phyloP scores from a whole-genome alignment of 2,329 filamentous ascomycete species.

The Thielaviopsis ethacetica region DNA sequence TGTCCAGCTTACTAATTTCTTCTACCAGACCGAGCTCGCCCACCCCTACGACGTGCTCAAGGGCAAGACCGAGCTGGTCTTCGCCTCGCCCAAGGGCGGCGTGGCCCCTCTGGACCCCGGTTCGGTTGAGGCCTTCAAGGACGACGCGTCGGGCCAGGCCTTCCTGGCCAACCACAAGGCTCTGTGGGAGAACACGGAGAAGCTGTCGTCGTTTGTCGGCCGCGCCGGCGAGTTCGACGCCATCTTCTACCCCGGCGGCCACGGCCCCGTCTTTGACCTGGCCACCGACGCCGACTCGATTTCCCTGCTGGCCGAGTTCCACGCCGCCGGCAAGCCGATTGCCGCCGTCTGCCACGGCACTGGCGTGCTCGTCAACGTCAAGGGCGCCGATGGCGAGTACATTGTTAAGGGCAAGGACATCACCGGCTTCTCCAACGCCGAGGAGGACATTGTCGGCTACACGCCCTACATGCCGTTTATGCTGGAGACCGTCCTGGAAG shows the following conservation, averaged over 20 bases:
- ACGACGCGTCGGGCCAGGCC: constrained; percentile 32
- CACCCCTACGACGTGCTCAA: constrained; percentile 46
- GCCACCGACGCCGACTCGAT: constrained; percentile 38
- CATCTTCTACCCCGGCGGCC: constrained; percentile 39
- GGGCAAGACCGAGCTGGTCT: constrained; percentile 34
- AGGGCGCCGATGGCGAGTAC: constrained; percentile 30
- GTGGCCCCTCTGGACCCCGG: constrained; percentile 42
- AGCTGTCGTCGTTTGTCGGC: constrained; percentile 38
- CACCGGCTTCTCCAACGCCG: constrained; percentile 47
- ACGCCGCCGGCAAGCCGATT: constrained; percentile 42
- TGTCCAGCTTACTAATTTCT: neutral
- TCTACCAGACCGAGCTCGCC: constrained; percentile 38
- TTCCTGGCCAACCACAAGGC: constrained; percentile 40
- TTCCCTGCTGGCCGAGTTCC: constrained; percentile 46
- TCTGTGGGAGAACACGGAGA: constrained; percentile 47
- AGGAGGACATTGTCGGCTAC: constrained; percentile 30
- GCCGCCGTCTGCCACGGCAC: constrained; percentile 55
- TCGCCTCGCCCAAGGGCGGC: constrained; percentile 48
- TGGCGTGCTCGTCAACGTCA: constrained; percentile 43
- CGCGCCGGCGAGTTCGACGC: constrained; percentile 46
- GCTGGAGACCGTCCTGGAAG: constrained; percentile 37
- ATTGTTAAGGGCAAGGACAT: constrained; percentile 40
- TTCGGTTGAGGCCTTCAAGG: constrained; percentile 38
- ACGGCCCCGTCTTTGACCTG: constrained; percentile 54
- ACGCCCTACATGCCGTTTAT: constrained; percentile 40